Base-by-base conservation (phyloP, 2,329 filamentous ascomycete species). In the Paraphoma sp. region DNA sequence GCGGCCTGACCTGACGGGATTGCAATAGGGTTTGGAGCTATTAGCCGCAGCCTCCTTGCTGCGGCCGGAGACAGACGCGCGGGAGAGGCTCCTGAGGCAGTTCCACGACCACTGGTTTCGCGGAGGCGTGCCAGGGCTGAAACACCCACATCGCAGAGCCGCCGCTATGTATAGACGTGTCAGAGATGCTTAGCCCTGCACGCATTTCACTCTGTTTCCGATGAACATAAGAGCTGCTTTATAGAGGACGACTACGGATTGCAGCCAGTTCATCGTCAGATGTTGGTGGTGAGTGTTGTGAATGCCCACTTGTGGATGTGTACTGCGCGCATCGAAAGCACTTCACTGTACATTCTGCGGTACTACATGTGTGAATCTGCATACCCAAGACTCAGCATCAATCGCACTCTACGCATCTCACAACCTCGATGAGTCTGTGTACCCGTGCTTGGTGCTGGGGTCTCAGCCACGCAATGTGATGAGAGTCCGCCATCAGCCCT, bases 71-170 rank as follows among this genome's bases (percentile, higher is more conserved):
- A 30, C 29, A 56, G 54, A 59, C 57, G 60, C 62, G 59, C 58
- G 65, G 56, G 55, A 45, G 51, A 50, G 42, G 49, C 48, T 48
- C 51, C 43, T 48, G 50, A 50, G 53, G 52, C 46, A 53, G 30
- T 36, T 44, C 51, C 45, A 44, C 48, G 28, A 54, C 60, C 58
- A 62, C 47, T 63, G 43, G 51, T 48, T 45, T 28, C 42, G 43
- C 38, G 40, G 51, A 44, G 51, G 48, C 45, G 56, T 46, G 50
- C 54, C 56, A 56, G 52, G 52, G 31, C 41, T 69, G 67, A 68
- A 69, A 69, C 67, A 68, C 46, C 50, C 57, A 56, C 57, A 54
- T 52, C 36, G 54, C 51, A 59, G 57, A 64, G 55, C 61, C 58
- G 59, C 63, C 54, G 47, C 43, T 43, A 48, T 28, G 53, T 56